These are phyloP conservation scores for Penicillium sp. DNA, from an alignment of 2,329 filamentous ascomycete genomes.

Conservation along the genomic window DNA sequence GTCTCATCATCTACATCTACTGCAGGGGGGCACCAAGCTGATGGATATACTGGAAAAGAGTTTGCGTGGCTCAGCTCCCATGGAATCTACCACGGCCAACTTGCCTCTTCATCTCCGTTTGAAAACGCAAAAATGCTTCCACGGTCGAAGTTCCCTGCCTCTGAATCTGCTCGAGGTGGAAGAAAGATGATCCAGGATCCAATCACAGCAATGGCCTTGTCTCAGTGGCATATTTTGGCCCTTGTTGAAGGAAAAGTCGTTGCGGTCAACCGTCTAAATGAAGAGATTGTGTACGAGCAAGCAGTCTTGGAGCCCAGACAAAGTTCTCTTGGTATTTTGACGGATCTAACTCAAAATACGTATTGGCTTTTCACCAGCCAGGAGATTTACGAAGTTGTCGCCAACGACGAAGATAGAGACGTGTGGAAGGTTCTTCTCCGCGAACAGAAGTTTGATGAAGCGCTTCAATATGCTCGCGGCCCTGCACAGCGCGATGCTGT, in stretches of 20 bases:
- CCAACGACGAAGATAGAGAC: conserved; percentile 85
- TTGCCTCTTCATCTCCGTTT: conserved; percentile 70
- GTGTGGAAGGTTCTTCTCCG: conserved; percentile 93
- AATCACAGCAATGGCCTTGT: conserved; percentile 78
- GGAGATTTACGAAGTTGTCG: conserved; percentile 91
- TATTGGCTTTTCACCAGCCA: conserved; percentile 93
- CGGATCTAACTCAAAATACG: conserved; percentile 92
- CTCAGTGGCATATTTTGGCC: conserved; percentile 89
- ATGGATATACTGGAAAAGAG: conserved; percentile 52
- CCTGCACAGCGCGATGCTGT: conserved; percentile 84
- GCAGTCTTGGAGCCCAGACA: conserved; percentile 78
- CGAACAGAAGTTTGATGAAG: conserved; percentile 82
- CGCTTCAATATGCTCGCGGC: conserved; percentile 80
- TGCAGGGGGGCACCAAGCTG: conserved; percentile 51
- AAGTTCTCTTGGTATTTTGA: conserved; percentile 76
- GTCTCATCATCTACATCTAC: conserved; percentile 74
- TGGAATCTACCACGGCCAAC: conserved; percentile 82
- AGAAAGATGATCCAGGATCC: conserved; percentile 68
- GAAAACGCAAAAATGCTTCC: conserved; percentile 76
- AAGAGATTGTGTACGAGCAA: conserved; percentile 84
- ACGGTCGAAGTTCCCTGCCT: conserved; percentile 69
- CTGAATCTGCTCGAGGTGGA: conserved; percentile 65
- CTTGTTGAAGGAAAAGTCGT: conserved; percentile 81
- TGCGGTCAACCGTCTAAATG: conserved; percentile 83
- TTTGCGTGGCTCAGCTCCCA: conserved; percentile 91